Percentiles rank a stretch among this genome's conserved stretches.
Conservation (phyloP, 2,329 filamentous ascomycete species). For the Cladosporium halotolerans region DNA sequence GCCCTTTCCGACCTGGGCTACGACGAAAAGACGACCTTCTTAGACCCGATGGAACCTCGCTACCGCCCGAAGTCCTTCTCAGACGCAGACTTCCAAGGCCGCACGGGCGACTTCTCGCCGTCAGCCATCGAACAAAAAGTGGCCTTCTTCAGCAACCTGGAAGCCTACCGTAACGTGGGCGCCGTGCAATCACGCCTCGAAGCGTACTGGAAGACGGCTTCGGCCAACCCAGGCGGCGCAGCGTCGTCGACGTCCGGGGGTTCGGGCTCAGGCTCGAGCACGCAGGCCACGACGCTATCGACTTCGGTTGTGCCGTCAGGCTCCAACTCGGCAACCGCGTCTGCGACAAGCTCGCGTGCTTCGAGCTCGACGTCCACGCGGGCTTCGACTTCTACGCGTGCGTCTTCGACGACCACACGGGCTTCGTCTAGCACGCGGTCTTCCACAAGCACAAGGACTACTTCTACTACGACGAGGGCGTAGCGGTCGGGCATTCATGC, state of each 20-base stretch:
- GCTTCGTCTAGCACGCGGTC: no score
- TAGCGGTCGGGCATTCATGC: no score
- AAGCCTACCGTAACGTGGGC: slow-evolving; percentile 25
- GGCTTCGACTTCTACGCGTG: no score
- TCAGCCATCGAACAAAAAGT: slow-evolving; percentile 27
- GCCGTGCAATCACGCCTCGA: slow-evolving; percentile 26
- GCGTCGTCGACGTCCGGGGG: background rate
- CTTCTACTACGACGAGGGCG: no score
- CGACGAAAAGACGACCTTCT: slow-evolving; percentile 23
- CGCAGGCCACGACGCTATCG: no score
- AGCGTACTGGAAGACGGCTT: slow-evolving; percentile 21
- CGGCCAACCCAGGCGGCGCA: background rate
- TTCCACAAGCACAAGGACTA: no score
- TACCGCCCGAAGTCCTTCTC: slow-evolving; percentile 21
- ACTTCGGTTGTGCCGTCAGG: no score
- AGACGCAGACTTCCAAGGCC: slow-evolving; percentile 8
- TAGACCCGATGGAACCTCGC: slow-evolving; percentile 19
- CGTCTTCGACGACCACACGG: no score
- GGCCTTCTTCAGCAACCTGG: slow-evolving; percentile 26
- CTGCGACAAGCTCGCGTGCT: no score
- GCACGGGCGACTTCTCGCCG: slow-evolving; percentile 15
- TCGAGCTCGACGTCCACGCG: no score
- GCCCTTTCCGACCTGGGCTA: slow-evolving; percentile 29
- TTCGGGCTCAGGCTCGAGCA: no score
- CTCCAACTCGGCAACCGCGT: no score